Evolutionary conservation across 1,284 basidiomycete species (phyloP).

Genomic region (Papiliotrema laurentii): DNA sequence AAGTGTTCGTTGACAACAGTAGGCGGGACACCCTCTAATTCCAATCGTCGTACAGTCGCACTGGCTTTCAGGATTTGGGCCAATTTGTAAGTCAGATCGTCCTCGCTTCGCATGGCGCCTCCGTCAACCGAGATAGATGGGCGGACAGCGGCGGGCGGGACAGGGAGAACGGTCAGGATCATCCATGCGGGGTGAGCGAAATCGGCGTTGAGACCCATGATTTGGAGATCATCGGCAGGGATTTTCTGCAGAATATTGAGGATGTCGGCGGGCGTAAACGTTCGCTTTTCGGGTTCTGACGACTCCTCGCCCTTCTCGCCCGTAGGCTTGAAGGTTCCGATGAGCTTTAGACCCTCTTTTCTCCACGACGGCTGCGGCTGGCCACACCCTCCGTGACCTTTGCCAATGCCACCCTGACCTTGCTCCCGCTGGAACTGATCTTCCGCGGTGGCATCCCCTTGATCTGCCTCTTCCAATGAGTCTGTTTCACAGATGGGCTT

Average conservation of each 20-base stretch:
- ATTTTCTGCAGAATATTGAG: constrained; percentile 93
- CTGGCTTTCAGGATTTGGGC: constrained; percentile 97
- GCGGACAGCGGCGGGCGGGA: constrained; percentile 95
- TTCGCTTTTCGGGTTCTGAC: constrained; percentile 78
- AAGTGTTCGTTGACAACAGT: constrained; percentile 96
- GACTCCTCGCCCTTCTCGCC: constrained; percentile 74
- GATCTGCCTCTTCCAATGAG: constrained; percentile 56
- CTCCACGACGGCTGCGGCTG: constrained; percentile 84
- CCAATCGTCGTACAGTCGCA: constrained; percentile 83
- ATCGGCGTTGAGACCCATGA: constrained; percentile 89
- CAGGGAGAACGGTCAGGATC: constrained; percentile 96
- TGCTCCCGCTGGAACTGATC: constrained; percentile 51
- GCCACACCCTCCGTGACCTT: constrained; percentile 92
- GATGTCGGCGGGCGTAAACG: constrained; percentile 82
- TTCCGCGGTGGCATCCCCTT: constrained; percentile 69
- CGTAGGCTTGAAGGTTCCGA: constrained; percentile 89
- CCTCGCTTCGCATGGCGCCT: constrained; percentile 92
- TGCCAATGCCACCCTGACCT: constrained; percentile 11
- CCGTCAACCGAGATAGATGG: constrained; percentile 97
- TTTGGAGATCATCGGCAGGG: constrained; percentile 78
- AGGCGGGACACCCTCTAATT: constrained; percentile 94
- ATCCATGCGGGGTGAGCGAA: constrained; percentile 99
- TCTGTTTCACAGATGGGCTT: constrained; percentile 83
- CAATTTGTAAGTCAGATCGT: constrained; percentile 98
- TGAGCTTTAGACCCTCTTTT: constrained; percentile 93